phyloP scores from a whole-genome alignment of 257 asterid genomes.

The Nicotiana attenuata region DNA sequence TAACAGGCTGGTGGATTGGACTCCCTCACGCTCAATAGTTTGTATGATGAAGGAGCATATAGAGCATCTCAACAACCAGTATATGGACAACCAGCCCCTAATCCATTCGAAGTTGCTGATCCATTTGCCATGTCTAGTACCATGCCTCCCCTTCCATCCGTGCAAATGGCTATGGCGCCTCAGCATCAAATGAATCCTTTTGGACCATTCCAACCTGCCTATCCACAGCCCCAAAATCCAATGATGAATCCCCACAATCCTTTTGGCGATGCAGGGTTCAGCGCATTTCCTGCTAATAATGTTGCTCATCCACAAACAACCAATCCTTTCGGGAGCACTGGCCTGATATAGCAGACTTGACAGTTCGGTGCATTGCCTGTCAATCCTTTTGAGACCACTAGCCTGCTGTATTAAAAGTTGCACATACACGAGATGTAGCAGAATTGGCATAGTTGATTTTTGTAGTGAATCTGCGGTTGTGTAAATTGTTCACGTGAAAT shows the following conservation, averaged over 20 bases:
- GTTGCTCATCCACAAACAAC: slow-evolving; percentile 47
- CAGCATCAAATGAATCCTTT: slow-evolving; percentile 74
- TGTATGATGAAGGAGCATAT: slow-evolving; percentile 84
- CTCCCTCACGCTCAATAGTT: slow-evolving; percentile 70
- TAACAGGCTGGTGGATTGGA: slow-evolving; percentile 96
- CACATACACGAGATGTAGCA: slow-evolving; percentile 27
- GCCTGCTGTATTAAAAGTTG: background rate
- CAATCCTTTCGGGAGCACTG: slow-evolving; percentile 74
- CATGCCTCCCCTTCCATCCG: slow-evolving; percentile 45
- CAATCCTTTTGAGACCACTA: slow-evolving; percentile 59
- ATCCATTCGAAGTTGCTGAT: slow-evolving; percentile 79
- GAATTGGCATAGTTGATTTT: slow-evolving; percentile 42
- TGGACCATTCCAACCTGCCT: slow-evolving; percentile 57
- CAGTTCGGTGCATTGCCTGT: slow-evolving; percentile 53
- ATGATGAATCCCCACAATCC: slow-evolving; percentile 61
- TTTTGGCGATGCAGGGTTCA: slow-evolving; percentile 64
- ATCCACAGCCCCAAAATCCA: slow-evolving; percentile 47
- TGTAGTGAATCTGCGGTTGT: slow-evolving; percentile 24
- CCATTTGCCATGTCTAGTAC: slow-evolving; percentile 58
- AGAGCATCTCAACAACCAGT: slow-evolving; percentile 85
- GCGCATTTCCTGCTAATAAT: slow-evolving; percentile 46
- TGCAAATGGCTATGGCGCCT: slow-evolving; percentile 40
- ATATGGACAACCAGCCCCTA: slow-evolving; percentile 87
- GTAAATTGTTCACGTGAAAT: slow-evolving; percentile 19
- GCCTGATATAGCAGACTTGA: slow-evolving; percentile 44